Conservation (phyloP, 73 alveolate species). For the Tetrahymena borealis region DNA sequence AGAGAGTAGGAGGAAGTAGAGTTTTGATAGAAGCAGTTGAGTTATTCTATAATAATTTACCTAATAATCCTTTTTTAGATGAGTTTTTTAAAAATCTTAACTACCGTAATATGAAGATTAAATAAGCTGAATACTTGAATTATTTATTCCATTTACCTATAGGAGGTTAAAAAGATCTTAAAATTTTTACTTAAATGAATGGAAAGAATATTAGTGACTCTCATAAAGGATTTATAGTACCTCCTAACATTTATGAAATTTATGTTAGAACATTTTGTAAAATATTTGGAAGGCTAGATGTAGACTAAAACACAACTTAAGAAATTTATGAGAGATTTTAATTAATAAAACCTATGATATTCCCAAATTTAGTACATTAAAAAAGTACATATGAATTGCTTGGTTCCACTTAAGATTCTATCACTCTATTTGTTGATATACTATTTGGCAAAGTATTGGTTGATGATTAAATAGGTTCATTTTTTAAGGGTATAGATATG, state of each 20-base stretch:
- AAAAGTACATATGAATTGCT: neutral
- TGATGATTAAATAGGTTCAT: neutral
- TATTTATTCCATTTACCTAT: neutral
- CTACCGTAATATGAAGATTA: neutral
- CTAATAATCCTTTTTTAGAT: neutral
- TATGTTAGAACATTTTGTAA: neutral
- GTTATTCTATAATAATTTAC: neutral
- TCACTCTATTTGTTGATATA: neutral
- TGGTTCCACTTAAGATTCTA: neutral
- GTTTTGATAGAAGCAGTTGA: neutral
- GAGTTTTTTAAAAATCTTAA: neutral
- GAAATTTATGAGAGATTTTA: neutral
- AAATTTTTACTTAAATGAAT: neutral
- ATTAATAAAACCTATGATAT: neutral
- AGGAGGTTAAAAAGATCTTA: neutral
- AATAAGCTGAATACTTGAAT: neutral
- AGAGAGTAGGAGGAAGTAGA: neutral
- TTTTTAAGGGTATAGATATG: neutral
- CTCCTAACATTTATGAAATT: neutral
- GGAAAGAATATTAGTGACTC: neutral
- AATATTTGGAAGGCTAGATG: neutral
- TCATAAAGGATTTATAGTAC: neutral
- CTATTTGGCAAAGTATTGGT: neutral
- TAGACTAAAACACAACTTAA: neutral
- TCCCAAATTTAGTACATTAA: neutral